These are phyloP conservation scores for Phytophthora podocarpi DNA, from an alignment of 352 stramenopile genomes.

Conservation along the genomic window DNA sequence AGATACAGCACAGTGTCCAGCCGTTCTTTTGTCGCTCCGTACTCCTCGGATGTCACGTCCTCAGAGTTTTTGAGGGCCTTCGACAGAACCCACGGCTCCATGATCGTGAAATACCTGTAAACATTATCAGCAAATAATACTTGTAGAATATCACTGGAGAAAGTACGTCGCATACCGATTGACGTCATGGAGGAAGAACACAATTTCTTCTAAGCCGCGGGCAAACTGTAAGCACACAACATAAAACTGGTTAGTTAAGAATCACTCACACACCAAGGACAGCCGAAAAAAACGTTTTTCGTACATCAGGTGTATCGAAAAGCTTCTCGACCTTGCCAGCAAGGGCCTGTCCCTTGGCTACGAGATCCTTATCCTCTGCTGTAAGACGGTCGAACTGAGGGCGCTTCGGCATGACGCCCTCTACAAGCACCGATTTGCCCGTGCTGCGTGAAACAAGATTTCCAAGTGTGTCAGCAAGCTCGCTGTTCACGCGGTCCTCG, in stretches of 20 bases:
- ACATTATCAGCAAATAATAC: background rate
- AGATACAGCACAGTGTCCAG: constrained; percentile 75
- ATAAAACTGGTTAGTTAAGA: background rate
- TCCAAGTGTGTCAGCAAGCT: constrained; percentile 92
- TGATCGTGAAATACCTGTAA: constrained; percentile 72
- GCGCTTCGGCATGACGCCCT: constrained; percentile 50
- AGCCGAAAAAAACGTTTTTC: constrained; percentile 10
- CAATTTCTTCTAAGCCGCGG: constrained; percentile 68
- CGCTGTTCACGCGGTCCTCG: constrained; percentile 96
- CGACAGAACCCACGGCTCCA: constrained; percentile 80
- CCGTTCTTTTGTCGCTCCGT: constrained; percentile 41
- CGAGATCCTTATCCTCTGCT: constrained; percentile 56
- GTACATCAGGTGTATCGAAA: constrained; percentile 79
- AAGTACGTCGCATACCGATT: constrained; percentile 49
- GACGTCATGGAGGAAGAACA: constrained; percentile 84
- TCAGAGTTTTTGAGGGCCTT: constrained; percentile 54
- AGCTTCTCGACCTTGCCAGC: constrained; percentile 44
- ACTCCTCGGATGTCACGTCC: constrained; percentile 38
- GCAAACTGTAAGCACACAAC: constrained; percentile 55
- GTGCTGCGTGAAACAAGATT: constrained; percentile 87
- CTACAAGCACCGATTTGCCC: constrained; percentile 63
- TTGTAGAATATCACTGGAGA: background rate
- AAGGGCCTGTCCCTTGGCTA: constrained; percentile 59
- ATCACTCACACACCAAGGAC: constrained; percentile 1
- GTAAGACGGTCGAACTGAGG: constrained; percentile 38